Base-by-base conservation (phyloP, 2,329 filamentous ascomycete genomes). In the Scleromitrula shiraiana region DNA sequence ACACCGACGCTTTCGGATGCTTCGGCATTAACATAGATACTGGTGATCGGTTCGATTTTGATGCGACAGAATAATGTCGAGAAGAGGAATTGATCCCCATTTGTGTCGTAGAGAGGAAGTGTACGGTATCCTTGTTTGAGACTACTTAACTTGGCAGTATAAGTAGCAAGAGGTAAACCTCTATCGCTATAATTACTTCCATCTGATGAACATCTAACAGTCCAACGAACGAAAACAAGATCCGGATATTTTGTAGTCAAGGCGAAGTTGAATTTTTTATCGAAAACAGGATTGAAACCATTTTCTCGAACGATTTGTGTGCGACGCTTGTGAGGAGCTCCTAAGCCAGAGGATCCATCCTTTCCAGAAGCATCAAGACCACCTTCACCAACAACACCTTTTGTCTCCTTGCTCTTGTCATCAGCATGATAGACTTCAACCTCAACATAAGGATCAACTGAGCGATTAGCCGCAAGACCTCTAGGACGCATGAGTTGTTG, bases 371-470 rank as follows among this genome's bases (percentile, higher is more conserved):
- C 76, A 65, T 84, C 77, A 56, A 77, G 75, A 17, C 81, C 82
- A 41, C 82, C 82, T 59, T 82, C 76, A 27, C 80, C 81, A 46
- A 63, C 80, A 46, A 82, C 75, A 46, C 82, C 83, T 41, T 88
- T 87, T 43, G 82, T 85, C 65, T 91, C 90, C 68, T 96, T 89
- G 60, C 83, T 80, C 69, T 93, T 91, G 69, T 96, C 91, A 66
- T 96, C 93, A 33, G 91, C 87, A 60, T 90, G 85, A 64, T 94
- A 93, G 62, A 97, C 84, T 66, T 98, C 91, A 24, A 97, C 85
- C 67, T 97, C 90, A 49, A 97, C 80, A 61, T 95, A 97, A 0
- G 93, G 90, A 62, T 96, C 90, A 67, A 97, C 82, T 50, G 79
- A 83, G 53, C 85, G 78, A 57, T 83, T 83, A 38, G 77, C 72